These are phyloP conservation scores for Trypanosoma caninum DNA, from an alignment of 208 protist genomes.

Conservation along the genomic window DNA sequence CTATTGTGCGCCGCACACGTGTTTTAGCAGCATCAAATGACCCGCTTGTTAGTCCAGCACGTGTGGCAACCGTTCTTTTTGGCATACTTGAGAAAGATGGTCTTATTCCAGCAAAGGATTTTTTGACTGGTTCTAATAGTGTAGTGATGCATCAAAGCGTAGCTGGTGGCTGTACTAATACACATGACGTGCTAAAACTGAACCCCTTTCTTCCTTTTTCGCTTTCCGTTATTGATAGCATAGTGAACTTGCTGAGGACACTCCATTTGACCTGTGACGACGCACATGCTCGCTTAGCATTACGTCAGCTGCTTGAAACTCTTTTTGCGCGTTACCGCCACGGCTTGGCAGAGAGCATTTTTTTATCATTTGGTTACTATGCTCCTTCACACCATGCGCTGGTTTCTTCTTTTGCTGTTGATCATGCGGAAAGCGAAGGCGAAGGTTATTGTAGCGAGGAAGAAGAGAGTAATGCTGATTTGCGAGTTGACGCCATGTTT, in stretches of 20 bases:
- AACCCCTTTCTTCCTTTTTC: constrained; percentile 30
- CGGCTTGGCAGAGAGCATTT: constrained; percentile 16
- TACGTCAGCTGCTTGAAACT: constrained; percentile 30
- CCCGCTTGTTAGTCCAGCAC: constrained; percentile 24
- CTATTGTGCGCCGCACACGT: constrained; percentile 24
- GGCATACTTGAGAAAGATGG: constrained; percentile 30
- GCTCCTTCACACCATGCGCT: not conserved
- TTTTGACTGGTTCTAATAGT: too few relatives aligned
- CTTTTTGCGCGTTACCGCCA: constrained; percentile 34
- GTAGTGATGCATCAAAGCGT: not conserved
- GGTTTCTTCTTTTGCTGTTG: not conserved
- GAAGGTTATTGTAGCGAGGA: not conserved
- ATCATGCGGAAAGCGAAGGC: not conserved
- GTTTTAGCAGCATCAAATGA: constrained; percentile 23
- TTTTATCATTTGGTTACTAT: constrained; percentile 19
- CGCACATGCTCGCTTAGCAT: constrained; percentile 24
- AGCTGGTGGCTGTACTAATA: not conserved
- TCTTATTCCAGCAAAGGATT: constrained; percentile 21
- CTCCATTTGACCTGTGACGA: constrained; percentile 25
- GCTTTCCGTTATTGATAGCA: constrained; percentile 24
- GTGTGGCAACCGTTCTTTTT: constrained; percentile 19
- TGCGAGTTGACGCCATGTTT: not conserved
- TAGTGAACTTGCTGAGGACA: constrained; percentile 30
- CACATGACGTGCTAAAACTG: constrained; percentile 1
- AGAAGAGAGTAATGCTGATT: not conserved